phyloP scores from a whole-genome alignment of 495 filamentous ascomycete genomes.

The Annulohypoxylon bovei region DNA sequence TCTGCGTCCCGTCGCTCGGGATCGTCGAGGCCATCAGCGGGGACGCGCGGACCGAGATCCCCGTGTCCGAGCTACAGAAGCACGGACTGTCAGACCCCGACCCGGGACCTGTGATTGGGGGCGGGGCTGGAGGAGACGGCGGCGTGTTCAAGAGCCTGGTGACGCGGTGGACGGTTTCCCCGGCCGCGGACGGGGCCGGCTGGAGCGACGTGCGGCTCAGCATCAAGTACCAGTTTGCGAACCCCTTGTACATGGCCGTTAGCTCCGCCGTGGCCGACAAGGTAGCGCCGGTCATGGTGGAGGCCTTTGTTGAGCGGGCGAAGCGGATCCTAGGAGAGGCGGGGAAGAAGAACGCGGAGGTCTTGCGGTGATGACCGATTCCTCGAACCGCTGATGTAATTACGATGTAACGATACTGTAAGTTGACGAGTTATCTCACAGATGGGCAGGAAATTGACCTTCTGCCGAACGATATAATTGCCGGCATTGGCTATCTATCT shows the following conservation, averaged over 20 bases:
- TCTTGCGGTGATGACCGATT: slow-evolving; percentile 19
- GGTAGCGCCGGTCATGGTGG: slow-evolving; percentile 87
- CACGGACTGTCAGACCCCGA: slow-evolving; percentile 37
- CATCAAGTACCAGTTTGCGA: slow-evolving; percentile 84
- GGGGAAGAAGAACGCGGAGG: slow-evolving; percentile 13
- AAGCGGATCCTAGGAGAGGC: slow-evolving; percentile 62
- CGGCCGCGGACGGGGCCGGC: slow-evolving; percentile 52
- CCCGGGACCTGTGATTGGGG: slow-evolving; percentile 10
- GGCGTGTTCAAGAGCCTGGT: slow-evolving; percentile 78
- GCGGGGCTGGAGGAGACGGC: slow-evolving; percentile 51
- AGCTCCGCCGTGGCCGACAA: slow-evolving; percentile 83
- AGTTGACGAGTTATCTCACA: background rate
- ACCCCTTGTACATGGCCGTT: slow-evolving; percentile 81
- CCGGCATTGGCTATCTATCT: no score
- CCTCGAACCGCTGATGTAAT: background rate
- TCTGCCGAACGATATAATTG: background rate
- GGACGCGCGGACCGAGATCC: slow-evolving; percentile 56
- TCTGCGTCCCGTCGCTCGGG: slow-evolving; percentile 69
- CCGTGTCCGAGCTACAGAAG: slow-evolving; percentile 48
- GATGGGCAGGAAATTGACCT: background rate
- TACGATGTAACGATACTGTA: slow-evolving; percentile 21
- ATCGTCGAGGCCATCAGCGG: slow-evolving; percentile 86
- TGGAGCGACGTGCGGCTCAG: slow-evolving; percentile 77
- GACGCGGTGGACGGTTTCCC: slow-evolving; percentile 77
- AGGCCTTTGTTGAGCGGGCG: slow-evolving; percentile 89